These are phyloP conservation scores for Cordyceps militaris DNA, from an alignment of 2,329 filamentous ascomycete genomes.

Conservation along the genomic window DNA sequence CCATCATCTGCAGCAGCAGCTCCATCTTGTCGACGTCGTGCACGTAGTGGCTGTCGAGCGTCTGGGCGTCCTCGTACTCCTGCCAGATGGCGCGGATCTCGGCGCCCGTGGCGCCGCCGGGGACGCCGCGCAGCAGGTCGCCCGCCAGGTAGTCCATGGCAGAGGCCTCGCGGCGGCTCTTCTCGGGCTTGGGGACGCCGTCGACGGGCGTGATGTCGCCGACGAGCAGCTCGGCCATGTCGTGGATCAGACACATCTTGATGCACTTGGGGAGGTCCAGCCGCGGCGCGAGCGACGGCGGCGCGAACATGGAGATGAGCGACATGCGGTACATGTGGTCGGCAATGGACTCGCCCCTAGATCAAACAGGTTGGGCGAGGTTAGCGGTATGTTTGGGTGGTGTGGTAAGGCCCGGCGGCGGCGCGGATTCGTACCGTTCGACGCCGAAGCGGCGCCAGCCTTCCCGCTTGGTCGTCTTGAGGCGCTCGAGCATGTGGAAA, in stretches of 20 bases:
- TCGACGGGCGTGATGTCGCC: constrained; percentile 96
- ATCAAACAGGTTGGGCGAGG: not conserved
- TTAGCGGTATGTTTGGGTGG: not conserved
- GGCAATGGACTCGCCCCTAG: constrained; percentile 80
- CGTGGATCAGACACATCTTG: constrained; percentile 92
- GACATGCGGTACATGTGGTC: constrained; percentile 99
- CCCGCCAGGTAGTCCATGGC: constrained; percentile 89
- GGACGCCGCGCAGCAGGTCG: constrained; percentile 64
- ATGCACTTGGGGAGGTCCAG: constrained; percentile 80
- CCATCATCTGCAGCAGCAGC: constrained; percentile 87
- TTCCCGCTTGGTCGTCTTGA: constrained; percentile 95
- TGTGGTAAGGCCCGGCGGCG: not conserved
- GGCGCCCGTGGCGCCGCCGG: constrained; percentile 62
- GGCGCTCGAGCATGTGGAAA: constrained; percentile 86
- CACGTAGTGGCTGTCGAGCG: constrained; percentile 79
- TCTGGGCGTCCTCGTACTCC: constrained; percentile 87
- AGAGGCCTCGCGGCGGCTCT: constrained; percentile 74
- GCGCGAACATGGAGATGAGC: constrained; percentile 87
- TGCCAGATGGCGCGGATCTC: constrained; percentile 80
- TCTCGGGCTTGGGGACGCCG: constrained; percentile 76
- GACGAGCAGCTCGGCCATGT: constrained; percentile 93
- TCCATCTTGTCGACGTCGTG: constrained; percentile 98
- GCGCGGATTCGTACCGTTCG: constrained; percentile 33
- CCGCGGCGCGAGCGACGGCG: constrained; percentile 60
- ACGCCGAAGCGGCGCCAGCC: constrained; percentile 91